phyloP scores from a whole-genome alignment of 768 basidiomycete species.

The Boletus edulis region DNA sequence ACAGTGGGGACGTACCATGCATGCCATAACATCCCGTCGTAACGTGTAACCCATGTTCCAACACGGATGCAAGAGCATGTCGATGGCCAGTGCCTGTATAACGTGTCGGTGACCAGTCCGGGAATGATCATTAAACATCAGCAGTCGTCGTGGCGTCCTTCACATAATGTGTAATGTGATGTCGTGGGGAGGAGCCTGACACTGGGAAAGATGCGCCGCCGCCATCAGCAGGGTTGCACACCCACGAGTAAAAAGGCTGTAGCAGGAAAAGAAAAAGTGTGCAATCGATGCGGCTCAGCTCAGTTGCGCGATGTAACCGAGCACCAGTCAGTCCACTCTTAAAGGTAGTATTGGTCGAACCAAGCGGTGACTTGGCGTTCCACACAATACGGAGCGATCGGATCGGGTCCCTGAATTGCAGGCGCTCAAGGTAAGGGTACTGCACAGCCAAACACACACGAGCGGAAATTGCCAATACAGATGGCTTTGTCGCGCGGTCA shows the following conservation, averaged over 20 bases:
- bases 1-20: not conserved
- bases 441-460: constrained; percentile 7
- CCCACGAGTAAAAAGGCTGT: constrained; percentile 13
- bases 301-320: not conserved
- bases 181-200: not conserved
- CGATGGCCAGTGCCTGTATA: constrained; percentile 3
- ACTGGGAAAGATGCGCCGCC: constrained; percentile 10
- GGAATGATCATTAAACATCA: not conserved
- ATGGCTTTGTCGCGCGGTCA: not conserved
- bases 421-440: not conserved
- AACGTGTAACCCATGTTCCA: constrained; percentile 1
- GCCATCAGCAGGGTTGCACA: constrained; percentile 11
- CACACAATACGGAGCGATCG: constrained; percentile 12
- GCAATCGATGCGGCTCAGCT: constrained; percentile 1
- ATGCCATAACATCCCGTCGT: constrained; percentile 17
- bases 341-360: not conserved
- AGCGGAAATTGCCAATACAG: not conserved
- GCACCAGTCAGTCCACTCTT: not conserved
- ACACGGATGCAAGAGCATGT: constrained; percentile 1
- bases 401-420: constrained; percentile 10
- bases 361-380: constrained; percentile 12
- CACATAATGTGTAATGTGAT: not conserved
- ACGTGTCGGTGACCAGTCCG: not conserved
- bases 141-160: constrained; percentile 17
- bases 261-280: not conserved